phyloP scores from a whole-genome alignment of 305 asterid genomes.

The Caryopteris hybrid region DNA sequence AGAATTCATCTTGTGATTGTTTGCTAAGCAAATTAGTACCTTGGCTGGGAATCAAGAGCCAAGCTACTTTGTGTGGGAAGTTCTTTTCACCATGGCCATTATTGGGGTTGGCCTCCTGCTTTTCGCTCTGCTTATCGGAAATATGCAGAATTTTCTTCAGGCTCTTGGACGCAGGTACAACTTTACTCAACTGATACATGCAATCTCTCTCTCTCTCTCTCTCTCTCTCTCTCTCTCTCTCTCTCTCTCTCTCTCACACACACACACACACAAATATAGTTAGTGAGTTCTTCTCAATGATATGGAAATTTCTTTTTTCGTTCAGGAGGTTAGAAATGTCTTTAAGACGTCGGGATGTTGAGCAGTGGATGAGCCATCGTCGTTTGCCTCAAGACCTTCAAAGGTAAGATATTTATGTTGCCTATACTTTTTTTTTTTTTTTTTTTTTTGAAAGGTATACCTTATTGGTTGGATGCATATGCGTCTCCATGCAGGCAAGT shows the following conservation, averaged over 20 bases:
- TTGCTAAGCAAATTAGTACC: constrained; percentile 74
- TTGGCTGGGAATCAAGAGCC: constrained; percentile 86
- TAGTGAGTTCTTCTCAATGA: background rate
- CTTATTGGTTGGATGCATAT: background rate
- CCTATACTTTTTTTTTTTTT: background rate
- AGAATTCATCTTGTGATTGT: background rate
- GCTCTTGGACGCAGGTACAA: constrained; percentile 81
- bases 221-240: too few species aligned
- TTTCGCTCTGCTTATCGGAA: constrained; percentile 80
- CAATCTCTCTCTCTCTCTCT: too few species aligned
- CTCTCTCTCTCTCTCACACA: too few species aligned
- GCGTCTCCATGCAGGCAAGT: constrained; percentile 48
- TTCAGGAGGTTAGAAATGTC: constrained; percentile 76
- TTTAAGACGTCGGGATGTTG: constrained; percentile 84
- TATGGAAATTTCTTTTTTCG: background rate
- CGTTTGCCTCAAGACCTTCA: constrained; percentile 70
- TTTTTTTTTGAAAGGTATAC: background rate
- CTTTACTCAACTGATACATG: background rate
- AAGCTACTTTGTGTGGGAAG: constrained; percentile 78
- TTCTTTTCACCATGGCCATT: constrained; percentile 75
- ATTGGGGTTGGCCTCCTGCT: constrained; percentile 80
- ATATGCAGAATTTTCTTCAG: constrained; percentile 52
- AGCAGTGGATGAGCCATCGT: constrained; percentile 94
- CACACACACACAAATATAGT: too few species aligned
- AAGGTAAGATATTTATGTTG: constrained; percentile 38